Conservation (phyloP, 352 stramenopile species). For the Globisporangium parvum region DNA sequence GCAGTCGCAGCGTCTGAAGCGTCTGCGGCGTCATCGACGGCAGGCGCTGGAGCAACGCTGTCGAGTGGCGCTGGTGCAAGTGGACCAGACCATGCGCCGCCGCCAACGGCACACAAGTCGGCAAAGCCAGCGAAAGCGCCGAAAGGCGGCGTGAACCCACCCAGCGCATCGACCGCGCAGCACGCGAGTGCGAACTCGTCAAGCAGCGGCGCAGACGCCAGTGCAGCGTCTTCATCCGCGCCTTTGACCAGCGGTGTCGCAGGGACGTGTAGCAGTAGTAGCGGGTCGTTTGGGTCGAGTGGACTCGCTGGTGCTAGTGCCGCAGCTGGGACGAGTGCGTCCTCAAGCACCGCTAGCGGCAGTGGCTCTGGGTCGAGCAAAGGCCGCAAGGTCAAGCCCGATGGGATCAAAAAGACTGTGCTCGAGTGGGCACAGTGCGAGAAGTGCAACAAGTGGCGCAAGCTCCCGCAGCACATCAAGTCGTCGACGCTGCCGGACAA, state of each 20-base stretch:
- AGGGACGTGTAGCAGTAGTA: too few relatives aligned
- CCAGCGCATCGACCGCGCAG: not conserved
- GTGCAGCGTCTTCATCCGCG: too few relatives aligned
- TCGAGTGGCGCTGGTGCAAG: not conserved
- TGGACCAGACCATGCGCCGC: not conserved
- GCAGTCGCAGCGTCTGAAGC: not conserved
- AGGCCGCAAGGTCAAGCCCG: constrained; percentile 11
- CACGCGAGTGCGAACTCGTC: not conserved
- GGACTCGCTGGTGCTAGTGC: not conserved
- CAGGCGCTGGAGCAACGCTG: not conserved
- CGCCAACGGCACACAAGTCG: not conserved
- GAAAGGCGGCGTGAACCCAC: constrained; percentile 3
- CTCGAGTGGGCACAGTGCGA: constrained; percentile 96
- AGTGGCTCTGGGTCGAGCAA: constrained; percentile 6
- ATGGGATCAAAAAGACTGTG: constrained; percentile 64
- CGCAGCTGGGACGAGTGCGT: not conserved
- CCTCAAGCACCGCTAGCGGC: not conserved
- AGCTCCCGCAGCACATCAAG: constrained; percentile 89
- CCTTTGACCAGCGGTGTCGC: too few relatives aligned
- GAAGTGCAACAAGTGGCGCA: constrained; percentile 95
- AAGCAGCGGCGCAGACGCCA: too few relatives aligned
- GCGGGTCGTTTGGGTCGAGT: not conserved
- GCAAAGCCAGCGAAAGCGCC: constrained; percentile 7
- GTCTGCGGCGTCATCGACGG: not conserved
- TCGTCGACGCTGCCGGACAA: constrained; percentile 90